phyloP scores from a whole-genome alignment of 768 basidiomycete species.

The Podaxis pistillaris region DNA sequence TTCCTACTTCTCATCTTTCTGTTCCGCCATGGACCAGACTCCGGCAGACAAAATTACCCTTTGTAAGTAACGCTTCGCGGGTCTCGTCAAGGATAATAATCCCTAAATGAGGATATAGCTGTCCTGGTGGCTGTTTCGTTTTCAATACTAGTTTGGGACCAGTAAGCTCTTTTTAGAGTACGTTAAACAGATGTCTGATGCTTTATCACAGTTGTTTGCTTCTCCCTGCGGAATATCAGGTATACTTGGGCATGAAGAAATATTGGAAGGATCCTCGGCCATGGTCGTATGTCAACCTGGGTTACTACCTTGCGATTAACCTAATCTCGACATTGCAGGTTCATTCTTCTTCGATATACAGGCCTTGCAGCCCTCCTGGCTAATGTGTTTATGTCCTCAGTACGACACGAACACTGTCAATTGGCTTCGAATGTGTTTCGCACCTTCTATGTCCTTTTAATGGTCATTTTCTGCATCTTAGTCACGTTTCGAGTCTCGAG shows the following conservation, averaged over 20 bases:
- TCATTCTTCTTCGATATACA: constrained; percentile 32
- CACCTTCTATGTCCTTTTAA: constrained; percentile 27
- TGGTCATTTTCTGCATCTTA: constrained; percentile 30
- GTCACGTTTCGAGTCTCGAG: constrained; percentile 32
- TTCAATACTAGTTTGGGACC: constrained; percentile 9
- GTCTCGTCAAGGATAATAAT: not conserved
- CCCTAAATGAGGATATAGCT: not conserved
- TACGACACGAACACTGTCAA: constrained; percentile 29
- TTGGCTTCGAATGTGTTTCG: constrained; percentile 28
- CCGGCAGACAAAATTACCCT: constrained; percentile 1
- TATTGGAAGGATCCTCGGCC: constrained; percentile 26
- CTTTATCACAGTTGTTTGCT: not conserved
- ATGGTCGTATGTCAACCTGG: constrained; percentile 25
- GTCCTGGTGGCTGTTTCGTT: constrained; percentile 3
- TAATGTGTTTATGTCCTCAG: constrained; percentile 26
- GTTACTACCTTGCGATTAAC: not conserved
- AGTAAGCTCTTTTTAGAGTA: not conserved
- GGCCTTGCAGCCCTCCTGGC: constrained; percentile 28
- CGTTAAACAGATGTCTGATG: not conserved
- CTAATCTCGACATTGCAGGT: constrained; percentile 19
- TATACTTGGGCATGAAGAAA: constrained; percentile 23
- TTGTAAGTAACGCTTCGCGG: not conserved
- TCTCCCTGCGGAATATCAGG: constrained; percentile 28
- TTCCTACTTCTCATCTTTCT: not conserved
- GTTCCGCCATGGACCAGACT: not conserved